Evolutionary conservation across 805 yeast genomes (phyloP).

Genomic region (Teunomyces aglyptinius): DNA sequence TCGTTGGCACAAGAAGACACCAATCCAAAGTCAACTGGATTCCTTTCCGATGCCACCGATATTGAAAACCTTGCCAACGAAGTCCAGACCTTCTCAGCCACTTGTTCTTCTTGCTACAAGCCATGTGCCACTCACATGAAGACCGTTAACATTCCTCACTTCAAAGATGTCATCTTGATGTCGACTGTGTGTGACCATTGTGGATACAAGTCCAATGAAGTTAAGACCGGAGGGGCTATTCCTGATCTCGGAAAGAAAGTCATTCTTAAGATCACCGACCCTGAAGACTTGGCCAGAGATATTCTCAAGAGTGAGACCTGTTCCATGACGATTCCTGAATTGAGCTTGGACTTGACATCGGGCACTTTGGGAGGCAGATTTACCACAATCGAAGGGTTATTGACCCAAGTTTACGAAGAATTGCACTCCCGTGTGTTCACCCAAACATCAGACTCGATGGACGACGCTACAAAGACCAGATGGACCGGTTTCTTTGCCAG

Average conservation of each 20-base stretch:
- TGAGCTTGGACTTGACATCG: conserved; percentile 84
- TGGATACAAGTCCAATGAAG: conserved; percentile 96
- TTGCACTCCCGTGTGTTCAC: conserved; percentile 80
- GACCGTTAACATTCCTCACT: conserved; percentile 93
- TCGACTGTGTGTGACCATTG: conserved; percentile 89
- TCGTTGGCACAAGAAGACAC: conserved; percentile 13
- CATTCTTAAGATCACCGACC: conserved; percentile 73
- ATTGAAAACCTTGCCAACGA: conserved; percentile 86
- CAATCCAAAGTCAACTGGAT: conserved; percentile 48
- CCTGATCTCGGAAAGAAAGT: conserved; percentile 81
- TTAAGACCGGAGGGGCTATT: conserved; percentile 96
- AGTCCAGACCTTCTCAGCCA: conserved; percentile 88
- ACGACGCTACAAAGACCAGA: conserved; percentile 64
- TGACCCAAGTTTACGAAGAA: conserved; percentile 87
- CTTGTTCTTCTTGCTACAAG: conserved; percentile 85
- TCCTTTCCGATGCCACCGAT: conserved; percentile 68
- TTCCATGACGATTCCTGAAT: conserved; percentile 80
- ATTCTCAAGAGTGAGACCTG: conserved; percentile 94
- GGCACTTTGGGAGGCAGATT: conserved; percentile 98
- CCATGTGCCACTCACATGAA: conserved; percentile 95
- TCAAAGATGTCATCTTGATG: conserved; percentile 96
- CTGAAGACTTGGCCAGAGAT: conserved; percentile 92
- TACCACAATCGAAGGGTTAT: conserved; percentile 92
- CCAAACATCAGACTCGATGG: conserved; percentile 91
- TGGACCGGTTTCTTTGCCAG: conserved; percentile 80